phyloP scores from a whole-genome alignment of 495 filamentous ascomycete genomes.

The Trichoderma gamsii region DNA sequence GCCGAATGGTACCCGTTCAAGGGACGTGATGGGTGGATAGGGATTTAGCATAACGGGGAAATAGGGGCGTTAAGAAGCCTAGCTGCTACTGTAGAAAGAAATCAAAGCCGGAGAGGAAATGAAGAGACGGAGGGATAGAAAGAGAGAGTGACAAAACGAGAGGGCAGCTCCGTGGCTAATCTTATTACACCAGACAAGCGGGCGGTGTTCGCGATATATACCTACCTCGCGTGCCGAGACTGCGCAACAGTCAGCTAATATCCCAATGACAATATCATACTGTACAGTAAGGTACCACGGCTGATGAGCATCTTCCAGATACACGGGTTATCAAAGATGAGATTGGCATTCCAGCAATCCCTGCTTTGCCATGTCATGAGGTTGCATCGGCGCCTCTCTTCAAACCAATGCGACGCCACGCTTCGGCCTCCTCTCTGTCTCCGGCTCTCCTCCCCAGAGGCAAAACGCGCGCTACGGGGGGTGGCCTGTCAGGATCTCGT shows the following conservation, averaged over 20 bases:
- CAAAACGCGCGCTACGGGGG: slow-evolving; percentile 13
- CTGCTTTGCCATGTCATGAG: slow-evolving; percentile 14
- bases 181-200: too few relatives aligned
- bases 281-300: too few relatives aligned
- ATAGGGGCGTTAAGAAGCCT: too few relatives aligned
- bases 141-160: background rate
- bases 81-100: too few relatives aligned
- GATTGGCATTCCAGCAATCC: background rate
- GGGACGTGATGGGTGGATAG: background rate
- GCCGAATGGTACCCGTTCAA: background rate
- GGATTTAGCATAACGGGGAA: background rate
- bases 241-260: background rate
- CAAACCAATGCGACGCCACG: slow-evolving; percentile 12
- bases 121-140: background rate
- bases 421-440: slow-evolving; percentile 8
- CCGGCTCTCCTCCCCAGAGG: slow-evolving; percentile 7
- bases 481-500: slow-evolving; percentile 9
- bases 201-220: background rate
- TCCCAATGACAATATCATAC: background rate
- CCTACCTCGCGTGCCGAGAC: background rate
- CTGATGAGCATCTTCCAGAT: background rate
- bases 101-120: background rate
- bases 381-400: slow-evolving; percentile 12
- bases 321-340: slow-evolving; percentile 4
- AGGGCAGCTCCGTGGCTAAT: background rate